These are phyloP conservation scores for Dalbergia cultrata DNA, from an alignment of 306 rosid species.

Conservation along the genomic window DNA sequence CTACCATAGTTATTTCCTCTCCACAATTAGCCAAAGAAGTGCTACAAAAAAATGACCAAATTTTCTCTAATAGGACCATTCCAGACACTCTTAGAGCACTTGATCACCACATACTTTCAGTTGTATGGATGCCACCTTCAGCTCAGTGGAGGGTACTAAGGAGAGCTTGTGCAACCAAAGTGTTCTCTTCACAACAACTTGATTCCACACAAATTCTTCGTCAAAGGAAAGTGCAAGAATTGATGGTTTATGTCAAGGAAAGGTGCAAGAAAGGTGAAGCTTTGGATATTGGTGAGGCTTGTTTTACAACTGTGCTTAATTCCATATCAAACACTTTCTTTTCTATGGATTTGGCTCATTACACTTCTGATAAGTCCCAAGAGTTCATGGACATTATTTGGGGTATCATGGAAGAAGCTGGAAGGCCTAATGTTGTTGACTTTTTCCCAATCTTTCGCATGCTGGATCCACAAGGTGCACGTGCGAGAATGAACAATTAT, in stretches of 20 bases:
- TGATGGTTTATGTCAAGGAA: conserved; percentile 7
- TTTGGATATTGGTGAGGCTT: conserved; percentile 21
- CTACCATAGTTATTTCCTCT: conserved; percentile 39
- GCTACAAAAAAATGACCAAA: conserved; percentile 7
- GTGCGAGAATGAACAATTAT: background rate
- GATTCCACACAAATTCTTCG: conserved; percentile 18
- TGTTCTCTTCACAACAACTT: conserved; percentile 19
- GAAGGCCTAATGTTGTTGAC: conserved; percentile 6
- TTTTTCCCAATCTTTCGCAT: background rate
- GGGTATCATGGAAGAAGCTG: background rate
- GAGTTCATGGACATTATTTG: background rate
- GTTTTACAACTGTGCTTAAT: conserved; percentile 23
- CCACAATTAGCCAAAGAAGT: conserved; percentile 37
- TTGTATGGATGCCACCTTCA: background rate
- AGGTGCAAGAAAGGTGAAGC: background rate
- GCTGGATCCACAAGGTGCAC: conserved; percentile 27
- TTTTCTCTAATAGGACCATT: background rate
- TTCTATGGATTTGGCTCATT: conserved; percentile 32
- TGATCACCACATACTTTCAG: conserved; percentile 6
- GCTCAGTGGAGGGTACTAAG: conserved; percentile 19
- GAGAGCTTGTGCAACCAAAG: conserved; percentile 6
- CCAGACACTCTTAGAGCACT: conserved; percentile 4
- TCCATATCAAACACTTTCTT: background rate
- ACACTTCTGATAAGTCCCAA: background rate
- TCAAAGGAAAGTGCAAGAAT: conserved; percentile 11